phyloP scores from a whole-genome alignment of 1,284 basidiomycete genomes.

The Tremellales sp. region DNA sequence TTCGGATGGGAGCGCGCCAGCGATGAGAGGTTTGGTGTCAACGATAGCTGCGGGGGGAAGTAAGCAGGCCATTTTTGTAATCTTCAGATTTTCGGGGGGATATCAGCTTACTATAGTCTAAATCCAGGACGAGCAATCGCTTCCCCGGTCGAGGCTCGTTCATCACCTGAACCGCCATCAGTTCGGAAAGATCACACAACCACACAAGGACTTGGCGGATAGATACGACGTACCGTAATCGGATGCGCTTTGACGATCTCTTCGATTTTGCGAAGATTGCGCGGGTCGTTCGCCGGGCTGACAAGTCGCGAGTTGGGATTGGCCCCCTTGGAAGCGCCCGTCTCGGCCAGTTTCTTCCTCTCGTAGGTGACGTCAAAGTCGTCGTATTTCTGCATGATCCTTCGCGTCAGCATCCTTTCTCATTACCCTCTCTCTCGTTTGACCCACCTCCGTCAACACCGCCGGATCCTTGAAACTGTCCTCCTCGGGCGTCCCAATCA shows the following conservation, averaged over 20 bases:
- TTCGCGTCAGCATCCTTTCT: conserved; percentile 8
- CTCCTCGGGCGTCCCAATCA: conserved; percentile 77
- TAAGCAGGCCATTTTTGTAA: conserved; percentile 3
- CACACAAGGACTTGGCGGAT: neutral
- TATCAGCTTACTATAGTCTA: conserved; percentile 78
- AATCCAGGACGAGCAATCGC: conserved; percentile 74
- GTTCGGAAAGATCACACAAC: conserved; percentile 5
- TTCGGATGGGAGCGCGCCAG: conserved; percentile 66
- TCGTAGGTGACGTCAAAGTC: conserved; percentile 76
- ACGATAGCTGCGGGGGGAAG: conserved; percentile 58
- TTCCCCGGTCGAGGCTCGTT: conserved; percentile 71
- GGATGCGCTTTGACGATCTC: conserved; percentile 65
- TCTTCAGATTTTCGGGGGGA: too few species aligned
- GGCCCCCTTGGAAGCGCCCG: conserved; percentile 2
- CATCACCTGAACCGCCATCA: conserved; percentile 56
- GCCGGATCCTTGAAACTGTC: conserved; percentile 75
- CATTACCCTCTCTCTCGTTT: too few species aligned
- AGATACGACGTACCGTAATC: conserved; percentile 35
- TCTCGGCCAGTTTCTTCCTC: too few species aligned
- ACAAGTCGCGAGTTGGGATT: conserved; percentile 58
- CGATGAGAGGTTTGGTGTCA: conserved; percentile 75
- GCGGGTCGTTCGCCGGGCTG: conserved; percentile 64
- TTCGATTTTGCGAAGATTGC: conserved; percentile 71
- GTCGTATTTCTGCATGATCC: conserved; percentile 54
- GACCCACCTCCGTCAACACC: too few species aligned